A percentile compares a stretch with the other conserved stretches of the same genome.
These are phyloP conservation scores for Grosmannia penicillata DNA, from an alignment of 2,329 filamentous ascomycete species.

Conservation along the genomic window DNA sequence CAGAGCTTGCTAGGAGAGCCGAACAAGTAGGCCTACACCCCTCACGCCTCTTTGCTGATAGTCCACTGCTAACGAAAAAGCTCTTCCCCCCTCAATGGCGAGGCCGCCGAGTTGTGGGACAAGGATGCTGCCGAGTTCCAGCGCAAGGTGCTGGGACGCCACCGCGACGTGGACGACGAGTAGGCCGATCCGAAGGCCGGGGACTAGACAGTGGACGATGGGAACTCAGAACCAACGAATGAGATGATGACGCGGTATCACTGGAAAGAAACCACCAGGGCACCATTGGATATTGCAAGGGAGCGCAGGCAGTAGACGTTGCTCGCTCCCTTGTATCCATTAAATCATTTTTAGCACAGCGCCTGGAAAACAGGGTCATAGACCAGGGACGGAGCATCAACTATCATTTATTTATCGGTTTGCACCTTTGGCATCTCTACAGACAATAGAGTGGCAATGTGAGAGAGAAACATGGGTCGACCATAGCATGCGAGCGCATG, in stretches of 20 bases:
- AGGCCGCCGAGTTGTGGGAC: constrained; percentile 94
- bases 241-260: background rate
- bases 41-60: no score
- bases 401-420: constrained; percentile 2
- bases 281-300: constrained; percentile 6
- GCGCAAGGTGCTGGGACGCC: constrained; percentile 50
- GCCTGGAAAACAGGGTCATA: constrained; percentile 2
- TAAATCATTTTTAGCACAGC: constrained; percentile 8
- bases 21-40: constrained; percentile 62
- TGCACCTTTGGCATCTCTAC: no score
- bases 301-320: background rate
- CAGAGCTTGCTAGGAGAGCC: constrained; percentile 93
- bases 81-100: constrained; percentile 85
- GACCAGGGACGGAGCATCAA: constrained; percentile 5
- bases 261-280: background rate
- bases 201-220: no score
- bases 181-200: no score
- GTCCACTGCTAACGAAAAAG: constrained; percentile 29
- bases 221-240: no score
- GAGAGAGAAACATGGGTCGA: no score
- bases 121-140: constrained; percentile 78
- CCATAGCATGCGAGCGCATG: no score
- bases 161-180: constrained; percentile 51
- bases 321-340: constrained; percentile 4
- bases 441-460: no score